Evolutionary conservation across 805 yeast genomes (phyloP).

Genomic region (Metschnikowia sp.): DNA sequence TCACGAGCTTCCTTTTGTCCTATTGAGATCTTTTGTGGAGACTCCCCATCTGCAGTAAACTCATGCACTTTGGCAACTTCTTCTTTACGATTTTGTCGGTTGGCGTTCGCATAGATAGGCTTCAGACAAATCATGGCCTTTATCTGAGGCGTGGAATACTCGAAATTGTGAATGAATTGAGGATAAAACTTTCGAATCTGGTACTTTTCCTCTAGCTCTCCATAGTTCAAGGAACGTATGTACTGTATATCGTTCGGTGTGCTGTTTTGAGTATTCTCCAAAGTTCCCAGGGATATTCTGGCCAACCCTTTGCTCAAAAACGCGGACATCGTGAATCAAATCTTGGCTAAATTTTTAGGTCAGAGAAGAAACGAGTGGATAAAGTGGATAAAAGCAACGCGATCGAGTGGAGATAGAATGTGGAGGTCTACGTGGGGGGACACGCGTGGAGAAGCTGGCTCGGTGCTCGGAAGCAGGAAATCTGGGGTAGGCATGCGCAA

Average conservation of each 20-base stretch:
- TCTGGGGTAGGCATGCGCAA: slow-evolving; percentile 2
- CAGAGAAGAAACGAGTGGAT: too few relatives aligned
- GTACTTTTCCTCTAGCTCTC: slow-evolving; percentile 31
- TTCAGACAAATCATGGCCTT: slow-evolving; percentile 30
- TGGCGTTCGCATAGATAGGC: slow-evolving; percentile 41
- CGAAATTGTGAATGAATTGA: slow-evolving; percentile 35
- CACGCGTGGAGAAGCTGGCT: not conserved
- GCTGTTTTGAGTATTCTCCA: not conserved
- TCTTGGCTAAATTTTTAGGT: too few relatives aligned
- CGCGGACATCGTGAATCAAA: slow-evolving; percentile 5
- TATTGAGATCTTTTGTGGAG: slow-evolving; percentile 1
- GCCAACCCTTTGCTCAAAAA: slow-evolving; percentile 8
- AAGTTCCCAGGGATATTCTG: slow-evolving; percentile 1
- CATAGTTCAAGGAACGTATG: slow-evolving; percentile 31
- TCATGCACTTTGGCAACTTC: too few relatives aligned
- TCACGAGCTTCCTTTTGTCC: not conserved
- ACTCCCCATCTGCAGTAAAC: too few relatives aligned
- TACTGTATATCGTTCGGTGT: slow-evolving; percentile 17
- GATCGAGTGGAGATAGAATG: too few relatives aligned
- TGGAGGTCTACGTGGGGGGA: not conserved
- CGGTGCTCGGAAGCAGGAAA: not conserved
- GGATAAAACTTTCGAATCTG: slow-evolving; percentile 40
- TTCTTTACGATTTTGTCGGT: slow-evolving; percentile 15
- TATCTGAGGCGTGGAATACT: slow-evolving; percentile 35
- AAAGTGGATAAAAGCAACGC: too few relatives aligned